A percentile compares a stretch with the other conserved stretches of the same genome.
These are phyloP conservation scores for Jackrogersella minutella DNA, from an alignment of 495 filamentous ascomycete genomes.

Conservation along the genomic window DNA sequence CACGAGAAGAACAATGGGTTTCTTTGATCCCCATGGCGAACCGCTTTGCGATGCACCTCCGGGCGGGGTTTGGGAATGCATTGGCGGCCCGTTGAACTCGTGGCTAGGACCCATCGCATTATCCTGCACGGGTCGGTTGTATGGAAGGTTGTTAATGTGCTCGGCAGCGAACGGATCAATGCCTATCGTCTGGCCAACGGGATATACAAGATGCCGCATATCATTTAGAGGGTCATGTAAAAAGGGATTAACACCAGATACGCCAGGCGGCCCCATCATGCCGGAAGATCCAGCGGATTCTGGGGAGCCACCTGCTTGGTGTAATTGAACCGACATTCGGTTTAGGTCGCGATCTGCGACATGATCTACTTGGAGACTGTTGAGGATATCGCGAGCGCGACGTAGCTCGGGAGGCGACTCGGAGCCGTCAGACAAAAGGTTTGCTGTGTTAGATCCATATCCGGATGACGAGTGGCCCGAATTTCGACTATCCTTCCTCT, in stretches of 20 bases:
- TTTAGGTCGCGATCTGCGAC: conserved; percentile 82
- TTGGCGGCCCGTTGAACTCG: conserved; percentile 36
- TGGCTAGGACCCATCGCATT: conserved; percentile 35
- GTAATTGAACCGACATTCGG: conserved; percentile 73
- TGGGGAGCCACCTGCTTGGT: conserved; percentile 63
- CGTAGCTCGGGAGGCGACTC: conserved; percentile 83
- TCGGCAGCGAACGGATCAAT: conserved; percentile 96
- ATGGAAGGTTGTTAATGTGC: conserved; percentile 92
- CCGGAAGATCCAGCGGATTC: conserved; percentile 55
- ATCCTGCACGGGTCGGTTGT: conserved; percentile 61
- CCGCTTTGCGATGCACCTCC: conserved; percentile 39
- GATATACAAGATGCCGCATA: conserved; percentile 85
- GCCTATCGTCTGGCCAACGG: conserved; percentile 84
- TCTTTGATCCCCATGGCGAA: conserved; percentile 72
- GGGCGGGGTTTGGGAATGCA: conserved; percentile 43
- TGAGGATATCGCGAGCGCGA: conserved; percentile 88
- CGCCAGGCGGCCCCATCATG: conserved; percentile 53
- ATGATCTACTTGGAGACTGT: conserved; percentile 78
- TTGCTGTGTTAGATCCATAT: conserved; percentile 44
- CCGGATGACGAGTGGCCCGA: conserved; percentile 52
- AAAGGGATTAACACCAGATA: conserved; percentile 46
- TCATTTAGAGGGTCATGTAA: conserved; percentile 65
- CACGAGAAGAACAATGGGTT: conserved; percentile 87
- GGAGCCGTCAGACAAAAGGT: conserved; percentile 53
- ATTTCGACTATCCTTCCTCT: conserved; percentile 52